Evolutionary conservation across 306 rosid genomes (phyloP).

Genomic region (Lathyrus aphaca): DNA sequence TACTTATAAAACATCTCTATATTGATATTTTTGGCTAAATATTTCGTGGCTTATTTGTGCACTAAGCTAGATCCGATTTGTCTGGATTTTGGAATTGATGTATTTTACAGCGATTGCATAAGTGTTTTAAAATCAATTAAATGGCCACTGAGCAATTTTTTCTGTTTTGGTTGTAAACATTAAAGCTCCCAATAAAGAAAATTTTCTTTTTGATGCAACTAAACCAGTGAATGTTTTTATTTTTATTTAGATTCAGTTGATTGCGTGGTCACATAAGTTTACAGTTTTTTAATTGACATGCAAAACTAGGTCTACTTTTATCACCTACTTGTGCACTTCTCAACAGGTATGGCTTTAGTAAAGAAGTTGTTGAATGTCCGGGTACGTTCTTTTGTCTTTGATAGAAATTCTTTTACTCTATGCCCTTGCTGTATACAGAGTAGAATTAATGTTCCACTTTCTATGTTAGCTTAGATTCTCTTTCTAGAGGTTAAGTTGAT

Average conservation of each 20-base stretch:
- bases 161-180: background rate
- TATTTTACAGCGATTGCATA: conserved; percentile 23
- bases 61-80: conserved; percentile 5
- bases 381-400: conserved; percentile 51
- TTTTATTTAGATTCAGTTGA: background rate
- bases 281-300: conserved; percentile 4
- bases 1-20: conserved; percentile 3
- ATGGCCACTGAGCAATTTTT: background rate
- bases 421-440: background rate
- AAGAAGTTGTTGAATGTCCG: conserved; percentile 89
- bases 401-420: conserved; percentile 17
- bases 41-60: conserved; percentile 24
- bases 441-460: background rate
- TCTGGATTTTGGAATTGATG: conserved; percentile 16
- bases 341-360: conserved; percentile 88
- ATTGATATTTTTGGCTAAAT: conserved; percentile 26
- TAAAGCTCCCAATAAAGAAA: background rate
- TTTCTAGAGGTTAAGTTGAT: background rate
- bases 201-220: conserved; percentile 18
- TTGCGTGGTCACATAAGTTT: conserved; percentile 2
- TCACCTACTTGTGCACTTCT: conserved; percentile 29
- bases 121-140: conserved; percentile 7
- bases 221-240: conserved; percentile 7
- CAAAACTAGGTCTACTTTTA: conserved; percentile 13
- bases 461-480: background rate